Evolutionary conservation across 768 basidiomycete genomes (phyloP).

Genomic region (Lentinula aciculospora): DNA sequence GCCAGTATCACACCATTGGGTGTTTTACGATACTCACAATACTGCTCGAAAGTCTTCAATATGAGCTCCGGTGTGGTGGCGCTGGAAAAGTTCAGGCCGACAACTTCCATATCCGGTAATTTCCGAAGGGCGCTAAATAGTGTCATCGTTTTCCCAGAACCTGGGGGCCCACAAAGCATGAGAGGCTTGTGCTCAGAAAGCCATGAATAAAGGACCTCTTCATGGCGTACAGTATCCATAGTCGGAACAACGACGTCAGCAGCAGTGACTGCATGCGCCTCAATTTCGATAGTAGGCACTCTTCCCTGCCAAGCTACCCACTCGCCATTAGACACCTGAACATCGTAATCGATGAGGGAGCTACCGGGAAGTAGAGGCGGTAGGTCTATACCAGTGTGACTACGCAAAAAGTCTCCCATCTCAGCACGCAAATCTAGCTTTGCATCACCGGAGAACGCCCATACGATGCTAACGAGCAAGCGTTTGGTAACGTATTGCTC

Average conservation of each 20-base stretch:
- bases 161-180: constrained; percentile 98
- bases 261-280: constrained; percentile 92
- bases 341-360: constrained; percentile 94
- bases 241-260: constrained; percentile 97
- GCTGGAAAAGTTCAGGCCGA: constrained; percentile 98
- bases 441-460: constrained; percentile 98
- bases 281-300: constrained; percentile 94
- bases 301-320: constrained; percentile 91
- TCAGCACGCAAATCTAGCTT: constrained; percentile 83
- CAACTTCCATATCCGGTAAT: constrained; percentile 97
- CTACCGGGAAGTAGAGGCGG: constrained; percentile 69
- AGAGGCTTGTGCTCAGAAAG: constrained; percentile 97
- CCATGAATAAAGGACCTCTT: constrained; percentile 98
- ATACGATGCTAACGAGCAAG: constrained; percentile 86
- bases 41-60: constrained; percentile 98
- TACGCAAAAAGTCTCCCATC: constrained; percentile 83
- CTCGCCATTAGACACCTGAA: constrained; percentile 77
- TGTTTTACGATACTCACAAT: constrained; percentile 98
- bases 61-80: constrained; percentile 98
- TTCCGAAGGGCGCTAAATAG: constrained; percentile 96
- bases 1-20: constrained; percentile 96
- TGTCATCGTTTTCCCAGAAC: constrained; percentile 99
- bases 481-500: constrained; percentile 91
- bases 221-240: constrained; percentile 96
- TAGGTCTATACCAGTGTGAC: constrained; percentile 85